Conservation (phyloP, 1,139 yeast genomes). For the Spathaspora sp. region DNA sequence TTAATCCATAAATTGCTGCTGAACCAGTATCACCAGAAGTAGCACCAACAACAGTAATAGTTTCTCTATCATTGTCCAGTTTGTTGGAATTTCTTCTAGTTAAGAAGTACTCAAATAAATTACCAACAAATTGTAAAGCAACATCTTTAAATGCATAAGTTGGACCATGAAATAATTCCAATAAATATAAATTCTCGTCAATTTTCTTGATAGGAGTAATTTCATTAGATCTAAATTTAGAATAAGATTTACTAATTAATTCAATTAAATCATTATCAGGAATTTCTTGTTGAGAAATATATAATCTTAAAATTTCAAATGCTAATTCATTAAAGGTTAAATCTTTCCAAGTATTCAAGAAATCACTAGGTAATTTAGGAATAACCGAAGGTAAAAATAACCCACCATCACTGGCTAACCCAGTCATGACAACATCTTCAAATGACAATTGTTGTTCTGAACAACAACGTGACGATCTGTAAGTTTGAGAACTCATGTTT, state of each 20-base stretch:
- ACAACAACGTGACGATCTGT: constrained; percentile 80
- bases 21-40: constrained; percentile 99
- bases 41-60: constrained; percentile 96
- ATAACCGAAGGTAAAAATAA: constrained; percentile 83
- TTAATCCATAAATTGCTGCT: constrained; percentile 96
- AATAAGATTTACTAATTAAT: constrained; percentile 70
- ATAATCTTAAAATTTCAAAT: constrained; percentile 77
- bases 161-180: constrained; percentile 98
- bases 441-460: constrained; percentile 57
- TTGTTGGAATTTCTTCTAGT: constrained; percentile 70
- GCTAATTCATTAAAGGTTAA: constrained; percentile 84
- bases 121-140: constrained; percentile 96
- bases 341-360: constrained; percentile 67
- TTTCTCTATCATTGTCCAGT: constrained; percentile 63
- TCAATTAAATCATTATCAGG: constrained; percentile 62
- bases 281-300: constrained; percentile 69
- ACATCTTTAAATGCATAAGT: constrained; percentile 99
- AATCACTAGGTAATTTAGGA: constrained; percentile 64
- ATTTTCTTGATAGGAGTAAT: constrained; percentile 80
- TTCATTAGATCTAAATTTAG: constrained; percentile 82
- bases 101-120: constrained; percentile 88
- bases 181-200: constrained; percentile 61
- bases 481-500: constrained; percentile 1
- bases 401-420: constrained; percentile 96
- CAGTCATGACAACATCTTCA: constrained; percentile 91